Base-by-base conservation (phyloP, 805 yeast species). In the Kazachstania martiniae region DNA sequence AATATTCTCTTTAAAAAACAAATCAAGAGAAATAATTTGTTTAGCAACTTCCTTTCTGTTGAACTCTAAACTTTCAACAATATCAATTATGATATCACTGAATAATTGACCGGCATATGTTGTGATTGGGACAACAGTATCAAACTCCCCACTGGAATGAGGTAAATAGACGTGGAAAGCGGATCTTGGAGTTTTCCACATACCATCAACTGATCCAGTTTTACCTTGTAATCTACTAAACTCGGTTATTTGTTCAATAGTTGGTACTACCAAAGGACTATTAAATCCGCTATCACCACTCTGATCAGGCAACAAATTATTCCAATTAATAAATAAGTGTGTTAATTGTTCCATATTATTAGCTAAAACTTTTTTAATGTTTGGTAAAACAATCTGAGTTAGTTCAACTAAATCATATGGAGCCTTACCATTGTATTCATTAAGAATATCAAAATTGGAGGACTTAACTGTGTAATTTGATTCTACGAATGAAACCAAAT, bases 11-110 rank as follows among this genome's bases (percentile, higher is more conserved):
- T 72, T 67, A 62, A 86, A 86, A 47, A 75, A 87, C 33, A 72
- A 54, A 47, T 80, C 86, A 34, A 91, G 58, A 5, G 77, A 72
- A 19, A 84, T 68, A 27, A 91, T 68, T 54, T 86, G 95, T 40
- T 82, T 74, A 0, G 94, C 77, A 8, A 84, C 93, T 41, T 83
- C 91, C 28, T 72, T 74, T 49, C 94, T 77, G 59, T 91, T 91
- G 65, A 84, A 91, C 42, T 87, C 94, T 62, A 89, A 61, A 43
- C 79, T 74, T 38, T 79, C 75, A 33, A 87, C 70, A 21, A 82
- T 59, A 56, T 89, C 96, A 31, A 70, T 68, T 22, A 77, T 65
- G 21, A 83, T 61, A 50, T 91, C 97, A 40, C 83, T 72, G 43
- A 86, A 64, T 17, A 89, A 51, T 34, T 83, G 60, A 1, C 79